These are phyloP conservation scores for Chlamydomonas sphaeroides DNA, from an alignment of 139 green algal species.

Conservation along the genomic window DNA sequence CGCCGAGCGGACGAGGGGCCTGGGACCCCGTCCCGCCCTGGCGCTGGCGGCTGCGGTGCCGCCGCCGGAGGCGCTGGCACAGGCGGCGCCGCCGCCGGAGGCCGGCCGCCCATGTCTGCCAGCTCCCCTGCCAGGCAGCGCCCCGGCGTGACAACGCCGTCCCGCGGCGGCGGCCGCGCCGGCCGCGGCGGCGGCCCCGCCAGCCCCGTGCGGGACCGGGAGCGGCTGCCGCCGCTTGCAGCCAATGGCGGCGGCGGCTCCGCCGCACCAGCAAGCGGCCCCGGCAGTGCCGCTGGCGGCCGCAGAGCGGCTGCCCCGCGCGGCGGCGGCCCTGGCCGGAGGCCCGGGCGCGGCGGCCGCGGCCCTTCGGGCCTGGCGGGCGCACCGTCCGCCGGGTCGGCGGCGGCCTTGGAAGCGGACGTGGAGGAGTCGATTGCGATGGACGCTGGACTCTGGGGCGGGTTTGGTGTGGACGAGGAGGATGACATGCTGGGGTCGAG, in stretches of 20 bases:
- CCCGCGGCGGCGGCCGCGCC: background rate
- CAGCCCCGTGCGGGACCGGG: background rate
- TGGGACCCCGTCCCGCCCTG: too few relatives aligned
- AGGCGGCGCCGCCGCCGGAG: too few relatives aligned
- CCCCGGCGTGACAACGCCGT: background rate
- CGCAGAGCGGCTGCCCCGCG: too few relatives aligned
- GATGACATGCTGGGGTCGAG: conserved; percentile 42
- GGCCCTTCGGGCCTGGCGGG: background rate
- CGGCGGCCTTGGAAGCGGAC: conserved; percentile 1
- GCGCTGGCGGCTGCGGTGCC: too few relatives aligned
- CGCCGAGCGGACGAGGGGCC: too few relatives aligned
- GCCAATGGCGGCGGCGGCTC: background rate
- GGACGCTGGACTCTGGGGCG: conserved; percentile 13
- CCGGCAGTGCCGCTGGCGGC: too few relatives aligned
- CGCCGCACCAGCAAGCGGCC: background rate
- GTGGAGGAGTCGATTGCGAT: conserved; percentile 45
- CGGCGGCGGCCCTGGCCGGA: background rate
- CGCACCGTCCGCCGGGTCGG: too few relatives aligned
- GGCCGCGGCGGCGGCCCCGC: too few relatives aligned
- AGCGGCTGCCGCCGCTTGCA: conserved; percentile 1
- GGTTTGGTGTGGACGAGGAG: conserved; percentile 49
- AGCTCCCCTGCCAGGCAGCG: background rate
- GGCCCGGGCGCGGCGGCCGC: background rate
- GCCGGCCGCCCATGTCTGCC: too few relatives aligned
- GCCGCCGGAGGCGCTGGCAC: too few relatives aligned